phyloP scores from a whole-genome alignment of 768 basidiomycete genomes.

The Mycena olivaceomarginata region DNA sequence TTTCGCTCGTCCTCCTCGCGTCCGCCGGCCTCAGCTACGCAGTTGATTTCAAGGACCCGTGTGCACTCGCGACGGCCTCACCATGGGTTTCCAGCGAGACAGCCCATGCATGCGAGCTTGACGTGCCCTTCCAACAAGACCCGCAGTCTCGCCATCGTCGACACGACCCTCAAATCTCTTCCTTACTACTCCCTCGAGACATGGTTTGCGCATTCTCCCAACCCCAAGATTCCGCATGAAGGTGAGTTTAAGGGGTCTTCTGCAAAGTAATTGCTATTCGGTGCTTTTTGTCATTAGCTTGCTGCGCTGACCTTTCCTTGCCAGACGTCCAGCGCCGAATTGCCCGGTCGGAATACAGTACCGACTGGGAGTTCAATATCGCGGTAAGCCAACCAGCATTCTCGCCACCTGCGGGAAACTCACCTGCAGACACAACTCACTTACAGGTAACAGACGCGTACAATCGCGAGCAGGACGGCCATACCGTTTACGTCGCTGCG shows the following conservation, averaged over 20 bases:
- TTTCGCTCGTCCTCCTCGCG: neutral
- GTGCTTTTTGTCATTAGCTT: neutral
- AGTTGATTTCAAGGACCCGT: constrained; percentile 31
- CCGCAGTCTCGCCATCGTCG: constrained; percentile 32
- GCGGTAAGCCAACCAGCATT: constrained; percentile 28
- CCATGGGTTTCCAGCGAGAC: constrained; percentile 39
- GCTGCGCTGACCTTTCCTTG: neutral
- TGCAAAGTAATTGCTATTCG: constrained; percentile 17
- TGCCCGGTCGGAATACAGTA: neutral
- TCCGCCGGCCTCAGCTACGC: neutral
- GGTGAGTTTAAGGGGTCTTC: constrained; percentile 46
- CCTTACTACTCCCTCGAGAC: constrained; percentile 42
- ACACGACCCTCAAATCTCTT: constrained; percentile 41
- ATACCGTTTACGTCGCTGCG: constrained; percentile 39
- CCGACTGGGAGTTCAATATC: constrained; percentile 45
- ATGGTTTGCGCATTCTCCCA: constrained; percentile 41
- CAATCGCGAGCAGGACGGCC: constrained; percentile 43
- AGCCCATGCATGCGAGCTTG: constrained; percentile 44
- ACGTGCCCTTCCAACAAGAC: constrained; percentile 37
- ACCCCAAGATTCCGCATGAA: constrained; percentile 47
- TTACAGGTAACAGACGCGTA: constrained; percentile 42
- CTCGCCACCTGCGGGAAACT: too few species aligned
- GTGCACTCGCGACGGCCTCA: constrained; percentile 36
- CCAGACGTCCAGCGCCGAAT: neutral
- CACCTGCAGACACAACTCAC: neutral